Evolutionary conservation across 2,329 filamentous ascomycete species (phyloP), one percentile per base, ranked within the genome.

Genomic region (Plectosphaerella cucumerina): DNA sequence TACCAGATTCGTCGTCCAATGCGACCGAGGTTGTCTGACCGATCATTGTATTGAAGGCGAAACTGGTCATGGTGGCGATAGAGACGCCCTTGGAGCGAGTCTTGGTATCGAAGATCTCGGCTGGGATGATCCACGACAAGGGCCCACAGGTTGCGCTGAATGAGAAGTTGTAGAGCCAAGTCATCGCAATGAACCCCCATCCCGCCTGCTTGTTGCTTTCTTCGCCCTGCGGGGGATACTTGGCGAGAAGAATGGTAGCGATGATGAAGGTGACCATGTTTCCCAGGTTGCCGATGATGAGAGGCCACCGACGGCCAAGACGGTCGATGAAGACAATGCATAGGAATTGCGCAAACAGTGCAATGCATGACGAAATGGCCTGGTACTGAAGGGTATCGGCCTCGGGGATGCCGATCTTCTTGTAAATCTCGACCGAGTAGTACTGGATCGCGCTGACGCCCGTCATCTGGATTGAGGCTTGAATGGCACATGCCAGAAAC

Each of bases 141-240:
- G 87, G 86, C 20, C 87, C 87, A 53, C 85, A 88, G 2, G 85
- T 86, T 33, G 78, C 77, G 4, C 78, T 85, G 74, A 90, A 91
- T 41, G 77, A 85, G 71, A 90, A 87, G 69, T 92, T 91, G 75
- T 89, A 92, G 2, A 89, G 64, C 88, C 88, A 92, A 1, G 87
- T 92, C 59, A 81, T 76, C 41, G 54, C 61, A 54, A 92, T 92
- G 67, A 92, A 93, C 1, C 82, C 86, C 85, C 86, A 89, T 6
- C 77, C 76, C 1, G 85, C 85, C 5, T 73, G 70, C 14, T 34
- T 39, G 35, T 47, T 41, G 11, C 50, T 46, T 52, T 65, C 66
- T 52, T 74, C 70, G 44, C 65, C 66, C 2, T 76, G 72, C 1
- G 86, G 80, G 1, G 87, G 87, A 65, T 85, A 91, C 26, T 67